Base-by-base conservation (phyloP, 352 stramenopile species). In the Globisporangium takayamanum region DNA sequence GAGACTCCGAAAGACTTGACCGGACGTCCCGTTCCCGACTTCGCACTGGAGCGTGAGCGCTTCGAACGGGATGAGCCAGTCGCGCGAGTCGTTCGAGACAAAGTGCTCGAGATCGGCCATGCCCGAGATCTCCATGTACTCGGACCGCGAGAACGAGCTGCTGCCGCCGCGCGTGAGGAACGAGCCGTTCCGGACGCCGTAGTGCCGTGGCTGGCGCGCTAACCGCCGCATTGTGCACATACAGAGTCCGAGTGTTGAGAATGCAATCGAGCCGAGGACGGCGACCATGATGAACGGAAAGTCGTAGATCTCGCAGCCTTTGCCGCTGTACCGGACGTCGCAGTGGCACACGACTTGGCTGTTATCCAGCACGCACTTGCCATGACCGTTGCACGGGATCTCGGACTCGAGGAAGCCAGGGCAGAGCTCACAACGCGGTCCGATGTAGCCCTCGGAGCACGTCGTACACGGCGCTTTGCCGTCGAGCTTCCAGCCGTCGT, bases 11-110 rank as follows among this genome's bases (percentile, higher is more conserved):
- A 95, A 96, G n/a, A 96, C 87, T 62, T 95, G 84, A 0, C 86
- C 86, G 3, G 84, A 94, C n/a, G 86, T 94, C 18, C 87, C 87
- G 54, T 93, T 94, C 47, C 87, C 87, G 8, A 96, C 80, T 59
- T 94, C 84, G 46, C 67, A 74, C 64, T 93, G 86, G 18, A 96
- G 58, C n/a, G 84, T 91, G 12, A 96, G 72, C 47, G 88, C 86
- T 63, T 95, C 80, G 45, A 94, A 95, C 48, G 82, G 84, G 42
- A 96, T 94, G n/a, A 96, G 73, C 87, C 87, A 96, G 61, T 96
- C 87, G 50, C 81, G 74, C 18, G 76, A 88, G 63, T 93, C 84
- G 57, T 90, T 92, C 33, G 82, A 92, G 10, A 95, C 84, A 45
- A 94, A 94, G 54, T 88, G 91, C 67, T 94, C 84, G 42, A 94